A percentile compares a stretch with the other conserved stretches of the same genome.
Conservation (phyloP, 1,284 basidiomycete species). For the Mycosarcoma mackinlayi region DNA sequence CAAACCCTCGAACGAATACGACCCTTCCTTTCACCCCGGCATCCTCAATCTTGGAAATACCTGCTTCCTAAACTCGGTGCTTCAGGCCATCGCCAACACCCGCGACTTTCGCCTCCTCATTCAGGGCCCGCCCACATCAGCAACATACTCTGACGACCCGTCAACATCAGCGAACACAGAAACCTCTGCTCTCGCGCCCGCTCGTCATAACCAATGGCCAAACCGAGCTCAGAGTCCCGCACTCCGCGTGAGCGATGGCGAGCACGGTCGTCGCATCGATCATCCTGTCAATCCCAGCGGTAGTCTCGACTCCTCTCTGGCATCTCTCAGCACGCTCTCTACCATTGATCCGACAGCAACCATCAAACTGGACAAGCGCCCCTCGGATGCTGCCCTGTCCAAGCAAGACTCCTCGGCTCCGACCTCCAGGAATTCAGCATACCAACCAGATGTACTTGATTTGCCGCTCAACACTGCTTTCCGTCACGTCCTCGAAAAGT, state of each 20-base stretch:
- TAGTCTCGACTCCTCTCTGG: slow-evolving; percentile 30
- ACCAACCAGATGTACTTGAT: slow-evolving; percentile 40
- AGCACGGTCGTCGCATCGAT: slow-evolving; percentile 46
- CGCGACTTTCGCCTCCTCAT: slow-evolving; percentile 76
- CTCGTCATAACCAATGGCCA: slow-evolving; percentile 32
- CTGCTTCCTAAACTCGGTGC: slow-evolving; percentile 90
- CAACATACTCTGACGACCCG: slow-evolving; percentile 7
- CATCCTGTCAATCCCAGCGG: slow-evolving; percentile 22
- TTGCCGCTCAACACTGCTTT: slow-evolving; percentile 59
- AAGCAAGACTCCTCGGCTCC: background rate
- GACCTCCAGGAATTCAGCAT: background rate
- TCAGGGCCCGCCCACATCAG: slow-evolving; percentile 53
- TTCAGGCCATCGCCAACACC: slow-evolving; percentile 77
- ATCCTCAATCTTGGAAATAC: slow-evolving; percentile 88
- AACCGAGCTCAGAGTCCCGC: slow-evolving; percentile 52
- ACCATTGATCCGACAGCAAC: slow-evolving; percentile 33
- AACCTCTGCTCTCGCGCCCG: background rate
- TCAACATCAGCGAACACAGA: slow-evolving; percentile 2
- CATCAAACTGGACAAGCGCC: slow-evolving; percentile 26
- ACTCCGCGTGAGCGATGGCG: slow-evolving; percentile 46
- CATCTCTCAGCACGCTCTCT: slow-evolving; percentile 27
- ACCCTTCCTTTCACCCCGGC: slow-evolving; percentile 71
- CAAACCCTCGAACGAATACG: slow-evolving; percentile 65
- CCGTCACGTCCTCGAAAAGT: slow-evolving; percentile 57
- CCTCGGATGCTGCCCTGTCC: slow-evolving; percentile 5